phyloP scores from a whole-genome alignment of 2,329 filamentous ascomycete genomes.

The Aureobasidium sp. region DNA sequence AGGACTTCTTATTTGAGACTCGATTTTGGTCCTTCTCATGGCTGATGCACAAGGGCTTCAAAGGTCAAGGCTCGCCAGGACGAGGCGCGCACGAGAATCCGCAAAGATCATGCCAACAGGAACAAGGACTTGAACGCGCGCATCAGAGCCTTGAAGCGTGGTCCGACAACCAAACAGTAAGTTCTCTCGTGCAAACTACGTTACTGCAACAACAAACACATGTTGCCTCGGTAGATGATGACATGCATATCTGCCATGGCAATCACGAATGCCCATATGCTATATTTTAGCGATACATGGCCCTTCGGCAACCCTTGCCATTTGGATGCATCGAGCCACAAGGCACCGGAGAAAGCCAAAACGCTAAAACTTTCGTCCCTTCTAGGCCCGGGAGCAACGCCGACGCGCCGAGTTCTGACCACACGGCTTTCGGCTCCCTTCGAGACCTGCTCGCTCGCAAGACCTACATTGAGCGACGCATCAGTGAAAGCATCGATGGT shows the following conservation, averaged over 20 bases:
- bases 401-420: neutral
- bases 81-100: neutral
- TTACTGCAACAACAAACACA: neutral
- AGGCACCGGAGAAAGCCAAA: neutral
- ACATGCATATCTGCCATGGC: neutral
- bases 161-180: neutral
- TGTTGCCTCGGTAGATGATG: neutral
- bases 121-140: neutral
- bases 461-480: neutral
- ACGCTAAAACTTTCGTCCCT: neutral
- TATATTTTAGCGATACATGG: neutral
- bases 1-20: neutral
- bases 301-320: neutral
- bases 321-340: neutral
- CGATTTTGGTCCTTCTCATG: neutral
- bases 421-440: slow-evolving; percentile 1
- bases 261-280: neutral
- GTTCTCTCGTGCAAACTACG: neutral
- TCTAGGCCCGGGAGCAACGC: neutral
- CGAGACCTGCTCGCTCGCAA: slow-evolving; percentile 3
- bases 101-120: neutral
- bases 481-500: neutral
- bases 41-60: neutral
- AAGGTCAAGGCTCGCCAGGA: neutral
- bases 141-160: slow-evolving; percentile 1